phyloP scores from a whole-genome alignment of 129 eudicot species.

The Flaveria bidentis region DNA sequence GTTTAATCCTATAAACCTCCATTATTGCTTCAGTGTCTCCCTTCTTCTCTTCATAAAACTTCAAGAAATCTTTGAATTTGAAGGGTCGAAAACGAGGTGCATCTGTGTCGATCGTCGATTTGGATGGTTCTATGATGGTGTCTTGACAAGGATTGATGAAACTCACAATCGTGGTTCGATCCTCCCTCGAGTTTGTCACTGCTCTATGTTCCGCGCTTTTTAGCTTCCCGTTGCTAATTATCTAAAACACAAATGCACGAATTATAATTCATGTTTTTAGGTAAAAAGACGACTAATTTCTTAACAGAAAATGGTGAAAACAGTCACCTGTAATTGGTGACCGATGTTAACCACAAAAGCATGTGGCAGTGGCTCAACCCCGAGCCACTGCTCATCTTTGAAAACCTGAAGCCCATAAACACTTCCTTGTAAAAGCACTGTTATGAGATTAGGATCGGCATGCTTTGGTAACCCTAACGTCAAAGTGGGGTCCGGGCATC shows the following conservation, averaged over 20 bases:
- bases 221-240: constrained; percentile 52
- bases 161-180: constrained; percentile 38
- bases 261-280: neutral
- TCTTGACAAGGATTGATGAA: constrained; percentile 35
- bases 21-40: constrained; percentile 34
- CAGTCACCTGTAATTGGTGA: constrained; percentile 55
- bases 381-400: constrained; percentile 57
- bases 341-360: constrained; percentile 67
- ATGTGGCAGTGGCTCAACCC: constrained; percentile 54
- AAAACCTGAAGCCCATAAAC: constrained; percentile 66
- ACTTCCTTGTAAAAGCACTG: constrained; percentile 48
- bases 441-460: constrained; percentile 64
- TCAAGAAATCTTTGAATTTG: constrained; percentile 28
- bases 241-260: constrained; percentile 28
- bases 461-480: constrained; percentile 66
- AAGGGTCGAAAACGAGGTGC: constrained; percentile 30
- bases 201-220: constrained; percentile 53
- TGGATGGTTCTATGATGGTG: constrained; percentile 34
- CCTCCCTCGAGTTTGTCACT: constrained; percentile 44
- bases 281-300: neutral
- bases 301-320: neutral
- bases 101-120: neutral
- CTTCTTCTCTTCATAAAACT: constrained; percentile 25
- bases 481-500: constrained; percentile 71
- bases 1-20: constrained; percentile 30